Evolutionary conservation across 148 eudicot species (phyloP).

Genomic region (Dianthus caryophyllus): DNA sequence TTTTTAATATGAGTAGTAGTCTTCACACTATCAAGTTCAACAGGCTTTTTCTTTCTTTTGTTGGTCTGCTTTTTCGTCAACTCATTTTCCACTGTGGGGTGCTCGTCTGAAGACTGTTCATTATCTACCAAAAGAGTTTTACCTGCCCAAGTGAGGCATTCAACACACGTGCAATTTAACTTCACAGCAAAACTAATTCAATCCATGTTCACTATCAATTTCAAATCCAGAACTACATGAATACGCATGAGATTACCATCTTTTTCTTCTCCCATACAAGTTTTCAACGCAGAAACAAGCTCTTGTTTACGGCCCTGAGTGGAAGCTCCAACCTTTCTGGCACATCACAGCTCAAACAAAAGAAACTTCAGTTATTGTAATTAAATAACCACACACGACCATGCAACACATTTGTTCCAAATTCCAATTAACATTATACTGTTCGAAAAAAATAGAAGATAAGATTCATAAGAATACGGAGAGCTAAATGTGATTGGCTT

Average conservation of each 20-base stretch:
- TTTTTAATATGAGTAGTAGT: constrained; percentile 21
- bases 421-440: too few relatives aligned
- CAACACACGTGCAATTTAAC: not conserved
- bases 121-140: constrained; percentile 22
- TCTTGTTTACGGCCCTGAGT: constrained; percentile 67
- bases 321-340: constrained; percentile 60
- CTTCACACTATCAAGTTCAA: constrained; percentile 26
- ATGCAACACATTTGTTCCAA: too few relatives aligned
- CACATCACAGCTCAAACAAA: constrained; percentile 15
- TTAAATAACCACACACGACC: not conserved
- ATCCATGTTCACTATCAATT: not conserved
- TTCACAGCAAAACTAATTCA: not conserved
- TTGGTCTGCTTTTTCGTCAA: constrained; percentile 25
- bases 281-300: constrained; percentile 57
- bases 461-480: too few relatives aligned
- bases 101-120: constrained; percentile 21
- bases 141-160: constrained; percentile 27
- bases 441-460: too few relatives aligned
- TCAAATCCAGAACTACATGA: not conserved
- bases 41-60: constrained; percentile 31
- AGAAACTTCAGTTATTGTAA: constrained; percentile 3
- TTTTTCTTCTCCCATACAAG: constrained; percentile 26
- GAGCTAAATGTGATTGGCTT: too few relatives aligned
- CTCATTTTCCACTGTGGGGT: constrained; percentile 20
- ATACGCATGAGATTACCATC: constrained; percentile 38